Base-by-base conservation (phyloP, 257 asterid genomes). In the Solanum gracilifrons region DNA sequence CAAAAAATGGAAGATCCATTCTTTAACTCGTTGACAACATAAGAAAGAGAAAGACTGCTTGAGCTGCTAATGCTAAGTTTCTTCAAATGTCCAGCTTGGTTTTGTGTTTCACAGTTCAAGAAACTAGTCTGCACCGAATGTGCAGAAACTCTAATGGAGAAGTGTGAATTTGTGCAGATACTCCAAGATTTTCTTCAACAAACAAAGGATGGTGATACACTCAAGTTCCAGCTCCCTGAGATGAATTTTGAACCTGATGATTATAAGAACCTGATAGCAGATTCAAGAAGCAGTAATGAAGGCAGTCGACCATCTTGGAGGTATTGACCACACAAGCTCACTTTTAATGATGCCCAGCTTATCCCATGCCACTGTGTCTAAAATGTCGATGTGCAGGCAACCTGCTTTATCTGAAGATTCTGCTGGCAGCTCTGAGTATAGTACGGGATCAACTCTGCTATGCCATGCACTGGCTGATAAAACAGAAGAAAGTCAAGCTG, bases 371-470 rank as follows among this genome's bases (percentile, higher is more conserved):
- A 62, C 66, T 82, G 86, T 88, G 32, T 88, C 88, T 95, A 87
- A 94, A 29, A 48, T 82, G 69, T 48, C 4, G 21, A 29, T 84
- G 9, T 90, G 86, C 95, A 95, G 98, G 95, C 95, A 92, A 88
- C 90, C 95, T 87, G 97, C 91, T 92, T 25, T 89, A 43, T 92
- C 93, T 29, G 98, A 91, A 62, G 92, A 94, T 51, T 93, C 97
- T 48, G 91, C 99, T 21, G 91, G 95, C 83, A 93, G 98, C 93
- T 96, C 99, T 7, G 98, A 93, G 73, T 94, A 93, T 89, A 97
- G 98, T 87, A 91, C 94, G 43, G 98, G 98, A 64, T 97, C 99
- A 62, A 93, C 95, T 90, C 82, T 92, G 87, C 88, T 93, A 82
- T 77, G 93, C 85, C 92, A 85, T 85, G 83, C 85, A 58, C 85